Evolutionary conservation across 2,329 filamentous ascomycete genomes (phyloP), one percentile per base, ranked within the genome.

Genomic region (Cercospora beticola): DNA sequence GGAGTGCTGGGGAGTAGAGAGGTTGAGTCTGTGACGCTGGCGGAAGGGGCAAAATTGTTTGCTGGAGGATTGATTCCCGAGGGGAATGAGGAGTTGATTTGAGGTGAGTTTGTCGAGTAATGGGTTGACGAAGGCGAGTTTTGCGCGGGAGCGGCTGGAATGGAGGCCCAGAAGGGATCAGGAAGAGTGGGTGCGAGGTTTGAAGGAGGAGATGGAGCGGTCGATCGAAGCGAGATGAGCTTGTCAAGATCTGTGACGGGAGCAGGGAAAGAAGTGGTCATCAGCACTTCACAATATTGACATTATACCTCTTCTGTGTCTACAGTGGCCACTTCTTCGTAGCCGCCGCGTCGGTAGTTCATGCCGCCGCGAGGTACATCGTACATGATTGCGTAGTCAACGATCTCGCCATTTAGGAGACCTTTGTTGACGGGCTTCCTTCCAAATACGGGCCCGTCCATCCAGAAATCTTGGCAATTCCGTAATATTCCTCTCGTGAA

Each of bases 391-490:
- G 91, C 92, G 80, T 97, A 99, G 81, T 97, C 93, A 58, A 99
- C 88, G 46, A 86, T 83, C 75, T 91, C 86, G 2, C 95, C 94
- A 14, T 89, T 92, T 7, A 99, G 82, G 78, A 93, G 82, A 0
- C 91, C 93, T 54, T 86, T 85, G 12, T 94, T 94, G 62, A 87
- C 90, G 67, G 90, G 86, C 74, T 86, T 88, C 10, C 90, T 89
- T 78, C 97, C 94, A 18, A 97, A 79, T 0, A 94, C 91, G 2
- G 92, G 90, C 1, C 92, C 89, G 78, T 98, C 95, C 76, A 92
- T 94, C 93, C 94, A 98, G 79, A 99, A 99, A 80, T 99, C 96
- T 73, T 88, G 90, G 81, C 95, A 99, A 78, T 99, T 99, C 68
- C 89, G 87, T n/a, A 96, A 74, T 46, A 93, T 85, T 7, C 95